Evolutionary conservation across 1,139 yeast genomes (phyloP).

Genomic region (Blastobotrys niveus): DNA sequence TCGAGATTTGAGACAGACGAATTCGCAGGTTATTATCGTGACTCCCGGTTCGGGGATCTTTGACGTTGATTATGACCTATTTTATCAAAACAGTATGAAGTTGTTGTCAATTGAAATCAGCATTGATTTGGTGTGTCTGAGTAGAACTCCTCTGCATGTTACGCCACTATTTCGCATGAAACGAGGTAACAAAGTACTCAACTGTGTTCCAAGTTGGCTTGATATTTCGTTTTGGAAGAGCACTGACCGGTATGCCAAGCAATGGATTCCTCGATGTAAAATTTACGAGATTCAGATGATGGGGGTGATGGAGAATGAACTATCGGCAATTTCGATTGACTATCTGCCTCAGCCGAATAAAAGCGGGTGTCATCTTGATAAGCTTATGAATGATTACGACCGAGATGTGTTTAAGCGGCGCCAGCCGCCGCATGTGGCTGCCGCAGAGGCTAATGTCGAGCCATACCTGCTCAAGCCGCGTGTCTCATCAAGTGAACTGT

Average conservation of each 20-base stretch:
- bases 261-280: slow-evolving; percentile 90
- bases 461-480: slow-evolving; percentile 22
- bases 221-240: slow-evolving; percentile 81
- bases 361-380: slow-evolving; percentile 35
- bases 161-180: slow-evolving; percentile 81
- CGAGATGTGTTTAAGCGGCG: slow-evolving; percentile 31
- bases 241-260: slow-evolving; percentile 41
- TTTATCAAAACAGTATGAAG: slow-evolving; percentile 69
- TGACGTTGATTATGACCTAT: slow-evolving; percentile 79
- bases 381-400: slow-evolving; percentile 62
- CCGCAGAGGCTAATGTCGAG: neutral
- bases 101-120: slow-evolving; percentile 76
- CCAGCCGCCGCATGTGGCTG: slow-evolving; percentile 7
- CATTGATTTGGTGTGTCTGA: slow-evolving; percentile 78
- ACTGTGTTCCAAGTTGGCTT: slow-evolving; percentile 91
- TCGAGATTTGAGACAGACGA: slow-evolving; percentile 81
- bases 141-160: slow-evolving; percentile 86
- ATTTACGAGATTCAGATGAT: slow-evolving; percentile 96
- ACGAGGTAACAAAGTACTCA: slow-evolving; percentile 43
- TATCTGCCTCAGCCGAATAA: slow-evolving; percentile 36
- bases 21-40: slow-evolving; percentile 75
- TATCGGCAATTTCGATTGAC: slow-evolving; percentile 57
- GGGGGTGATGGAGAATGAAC: slow-evolving; percentile 93
- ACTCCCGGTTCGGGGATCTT: slow-evolving; percentile 92
- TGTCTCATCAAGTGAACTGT: slow-evolving; percentile 17